Conservation (phyloP, 768 basidiomycete genomes). For the Amanita polypyramis region DNA sequence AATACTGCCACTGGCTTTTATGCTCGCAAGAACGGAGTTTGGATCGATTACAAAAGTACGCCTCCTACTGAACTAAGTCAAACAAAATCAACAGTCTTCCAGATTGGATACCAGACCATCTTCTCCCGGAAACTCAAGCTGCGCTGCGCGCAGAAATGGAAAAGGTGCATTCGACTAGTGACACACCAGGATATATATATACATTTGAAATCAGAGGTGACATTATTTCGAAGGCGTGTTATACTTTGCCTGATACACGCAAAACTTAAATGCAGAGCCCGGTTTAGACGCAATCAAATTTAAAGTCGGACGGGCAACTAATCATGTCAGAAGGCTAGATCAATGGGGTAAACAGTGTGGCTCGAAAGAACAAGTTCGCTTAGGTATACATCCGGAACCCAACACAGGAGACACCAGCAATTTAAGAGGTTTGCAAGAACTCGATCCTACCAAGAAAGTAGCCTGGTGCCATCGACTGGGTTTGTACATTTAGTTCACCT, state of each 20-base stretch:
- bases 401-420: conserved; percentile 26
- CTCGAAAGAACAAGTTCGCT: conserved; percentile 62
- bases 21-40: conserved; percentile 35
- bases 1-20: conserved; percentile 47
- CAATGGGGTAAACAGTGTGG: conserved; percentile 79
- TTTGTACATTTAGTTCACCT: conserved; percentile 11
- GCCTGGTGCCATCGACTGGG: conserved; percentile 61
- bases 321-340: conserved; percentile 61
- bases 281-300: conserved; percentile 38
- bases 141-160: conserved; percentile 39
- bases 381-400: conserved; percentile 64
- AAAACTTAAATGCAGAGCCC: conserved; percentile 11
- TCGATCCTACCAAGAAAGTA: conserved; percentile 34
- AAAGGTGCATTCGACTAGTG: conserved; percentile 38
- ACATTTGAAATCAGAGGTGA: conserved; percentile 70
- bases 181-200: conserved; percentile 72
- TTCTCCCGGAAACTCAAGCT: conserved; percentile 49
- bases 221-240: neutral
- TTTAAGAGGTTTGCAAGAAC: conserved; percentile 16
- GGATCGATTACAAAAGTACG: conserved; percentile 51
- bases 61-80: conserved; percentile 7
- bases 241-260: neutral
- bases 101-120: conserved; percentile 67
- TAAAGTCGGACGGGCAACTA: conserved; percentile 73
- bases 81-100: conserved; percentile 5